These are phyloP conservation scores for Laetiporus sulphureus DNA, from an alignment of 1,284 basidiomycete species.

Conservation along the genomic window DNA sequence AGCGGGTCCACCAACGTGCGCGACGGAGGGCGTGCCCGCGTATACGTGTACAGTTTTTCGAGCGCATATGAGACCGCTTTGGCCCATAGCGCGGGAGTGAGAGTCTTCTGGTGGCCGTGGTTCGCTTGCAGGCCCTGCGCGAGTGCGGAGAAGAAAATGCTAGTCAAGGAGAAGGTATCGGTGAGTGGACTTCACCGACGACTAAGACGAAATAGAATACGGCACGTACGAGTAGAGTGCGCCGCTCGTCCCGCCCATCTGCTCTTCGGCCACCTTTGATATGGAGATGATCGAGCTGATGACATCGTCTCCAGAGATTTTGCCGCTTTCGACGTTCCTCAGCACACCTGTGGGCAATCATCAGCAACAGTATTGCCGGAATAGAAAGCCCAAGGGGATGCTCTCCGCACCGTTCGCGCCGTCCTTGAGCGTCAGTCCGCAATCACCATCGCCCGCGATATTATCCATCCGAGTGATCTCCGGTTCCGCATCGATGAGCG, in stretches of 20 bases:
- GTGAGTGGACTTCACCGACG: too few species aligned
- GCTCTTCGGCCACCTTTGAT: slow-evolving; percentile 71
- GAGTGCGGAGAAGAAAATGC: slow-evolving; percentile 84
- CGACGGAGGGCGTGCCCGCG: slow-evolving; percentile 82
- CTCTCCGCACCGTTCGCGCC: slow-evolving; percentile 42
- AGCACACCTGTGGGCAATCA: slow-evolving; percentile 41
- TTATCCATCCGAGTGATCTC: slow-evolving; percentile 89
- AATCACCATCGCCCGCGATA: slow-evolving; percentile 71
- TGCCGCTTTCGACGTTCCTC: slow-evolving; percentile 37
- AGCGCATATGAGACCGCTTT: slow-evolving; percentile 57
- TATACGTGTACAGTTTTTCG: slow-evolving; percentile 77
- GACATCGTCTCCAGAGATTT: slow-evolving; percentile 56
- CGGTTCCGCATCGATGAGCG: slow-evolving; percentile 72
- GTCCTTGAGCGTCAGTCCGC: slow-evolving; percentile 81
- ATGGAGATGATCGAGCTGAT: slow-evolving; percentile 61
- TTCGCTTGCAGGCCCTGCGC: slow-evolving; percentile 63
- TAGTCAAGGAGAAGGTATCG: slow-evolving; percentile 25
- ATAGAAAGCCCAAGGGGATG: neutral
- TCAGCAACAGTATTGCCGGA: neutral
- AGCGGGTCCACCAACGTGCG: slow-evolving; percentile 91
- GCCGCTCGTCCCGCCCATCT: slow-evolving; percentile 91
- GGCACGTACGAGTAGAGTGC: slow-evolving; percentile 81
- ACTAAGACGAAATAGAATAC: neutral
- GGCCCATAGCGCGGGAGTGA: slow-evolving; percentile 57
- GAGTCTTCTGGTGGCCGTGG: slow-evolving; percentile 24